These are phyloP conservation scores for Hericium rajendrae DNA, from an alignment of 768 basidiomycete species.

Conservation along the genomic window DNA sequence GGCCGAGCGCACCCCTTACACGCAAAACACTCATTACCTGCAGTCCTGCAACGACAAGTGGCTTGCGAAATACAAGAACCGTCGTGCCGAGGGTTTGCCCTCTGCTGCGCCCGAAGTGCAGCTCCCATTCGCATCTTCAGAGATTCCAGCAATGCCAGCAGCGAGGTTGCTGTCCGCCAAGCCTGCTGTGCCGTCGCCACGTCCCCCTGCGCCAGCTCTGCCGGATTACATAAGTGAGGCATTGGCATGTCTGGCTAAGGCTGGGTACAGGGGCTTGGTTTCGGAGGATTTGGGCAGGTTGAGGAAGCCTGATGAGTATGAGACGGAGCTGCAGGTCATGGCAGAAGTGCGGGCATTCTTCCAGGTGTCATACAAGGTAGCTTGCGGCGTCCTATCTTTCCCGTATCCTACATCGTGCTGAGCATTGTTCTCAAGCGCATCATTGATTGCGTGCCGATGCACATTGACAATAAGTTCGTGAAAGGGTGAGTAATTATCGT, in stretches of 20 bases:
- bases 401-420: not conserved
- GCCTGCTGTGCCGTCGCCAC: not conserved
- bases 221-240: not conserved
- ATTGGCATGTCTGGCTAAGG: not conserved
- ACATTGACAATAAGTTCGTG: constrained; percentile 15
- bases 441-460: constrained; percentile 33
- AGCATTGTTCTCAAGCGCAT: constrained; percentile 24
- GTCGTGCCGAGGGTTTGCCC: not conserved
- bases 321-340: constrained; percentile 32
- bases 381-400: not conserved
- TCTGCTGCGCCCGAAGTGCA: too few species aligned
- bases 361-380: constrained; percentile 37
- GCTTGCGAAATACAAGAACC: not conserved
- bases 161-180: not conserved
- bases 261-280: constrained; percentile 4
- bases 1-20: not conserved
- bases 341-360: constrained; percentile 37
- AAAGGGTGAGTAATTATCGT: constrained; percentile 4
- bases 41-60: not conserved
- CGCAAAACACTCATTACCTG: not conserved
- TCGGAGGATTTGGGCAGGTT: constrained; percentile 26
- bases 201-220: not conserved
- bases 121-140: not conserved
- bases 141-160: not conserved
- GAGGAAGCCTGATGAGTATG: constrained; percentile 25